phyloP scores from a whole-genome alignment of 768 basidiomycete species.

The Hericium rajendrae region DNA sequence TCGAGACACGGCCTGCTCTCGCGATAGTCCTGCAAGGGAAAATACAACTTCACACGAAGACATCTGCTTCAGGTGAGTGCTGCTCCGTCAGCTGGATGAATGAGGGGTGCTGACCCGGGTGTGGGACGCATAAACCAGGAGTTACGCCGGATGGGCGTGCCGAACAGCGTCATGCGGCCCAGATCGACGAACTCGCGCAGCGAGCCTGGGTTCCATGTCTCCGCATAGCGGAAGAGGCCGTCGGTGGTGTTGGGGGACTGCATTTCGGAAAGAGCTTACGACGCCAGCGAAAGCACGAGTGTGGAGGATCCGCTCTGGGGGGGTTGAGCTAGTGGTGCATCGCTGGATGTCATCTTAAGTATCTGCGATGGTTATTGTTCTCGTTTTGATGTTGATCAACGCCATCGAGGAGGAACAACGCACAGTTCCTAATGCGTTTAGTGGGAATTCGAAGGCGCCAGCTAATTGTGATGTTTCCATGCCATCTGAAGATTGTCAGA shows the following conservation, averaged over 20 bases:
- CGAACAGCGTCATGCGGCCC: neutral
- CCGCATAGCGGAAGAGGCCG: neutral
- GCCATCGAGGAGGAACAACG: too few species aligned
- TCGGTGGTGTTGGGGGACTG: neutral
- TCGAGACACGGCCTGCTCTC: conserved; percentile 3
- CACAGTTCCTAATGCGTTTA: too few species aligned
- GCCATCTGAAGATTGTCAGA: too few species aligned
- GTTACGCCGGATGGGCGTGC: neutral
- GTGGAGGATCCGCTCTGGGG: too few species aligned
- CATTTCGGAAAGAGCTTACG: neutral
- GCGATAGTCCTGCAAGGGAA: neutral
- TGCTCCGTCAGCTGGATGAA: too few species aligned
- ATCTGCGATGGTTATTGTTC: too few species aligned
- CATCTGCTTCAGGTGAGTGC: conserved; percentile 1
- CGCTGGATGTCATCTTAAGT: too few species aligned
- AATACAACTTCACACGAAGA: conserved; percentile 8
- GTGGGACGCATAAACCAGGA: neutral
- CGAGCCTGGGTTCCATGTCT: neutral
- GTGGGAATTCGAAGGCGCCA: too few species aligned
- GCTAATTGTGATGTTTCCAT: too few species aligned
- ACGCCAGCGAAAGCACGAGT: too few species aligned
- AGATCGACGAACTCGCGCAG: neutral
- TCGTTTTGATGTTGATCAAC: too few species aligned
- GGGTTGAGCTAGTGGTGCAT: too few species aligned
- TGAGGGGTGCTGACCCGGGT: neutral